Conservation (phyloP, 2,329 filamentous ascomycete genomes). For the Alternaria sp. region DNA sequence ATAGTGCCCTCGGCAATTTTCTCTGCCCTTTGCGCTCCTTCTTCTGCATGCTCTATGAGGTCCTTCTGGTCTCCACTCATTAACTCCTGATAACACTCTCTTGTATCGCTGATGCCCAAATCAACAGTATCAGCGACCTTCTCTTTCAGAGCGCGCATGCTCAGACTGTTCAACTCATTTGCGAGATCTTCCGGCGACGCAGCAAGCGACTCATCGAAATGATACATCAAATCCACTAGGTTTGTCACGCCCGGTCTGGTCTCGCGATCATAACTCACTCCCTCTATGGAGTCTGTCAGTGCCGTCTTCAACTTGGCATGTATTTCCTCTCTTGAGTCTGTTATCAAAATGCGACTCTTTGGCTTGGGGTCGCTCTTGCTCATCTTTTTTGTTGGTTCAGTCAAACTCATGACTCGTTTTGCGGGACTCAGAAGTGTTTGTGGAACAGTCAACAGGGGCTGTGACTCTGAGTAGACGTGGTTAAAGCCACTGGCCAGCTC, state of each 20-base stretch:
- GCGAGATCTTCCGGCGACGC: conserved; percentile 55
- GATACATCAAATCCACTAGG: conserved; percentile 78
- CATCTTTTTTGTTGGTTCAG: conserved; percentile 83
- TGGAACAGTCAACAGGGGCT: conserved; percentile 26
- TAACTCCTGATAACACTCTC: conserved; percentile 63
- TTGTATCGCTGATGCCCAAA: conserved; percentile 60
- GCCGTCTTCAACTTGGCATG: conserved; percentile 72
- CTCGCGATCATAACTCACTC: conserved; percentile 74
- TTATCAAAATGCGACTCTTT: conserved; percentile 82
- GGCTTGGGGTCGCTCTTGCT: conserved; percentile 81
- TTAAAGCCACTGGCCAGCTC: conserved; percentile 90
- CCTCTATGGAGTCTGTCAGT: conserved; percentile 74
- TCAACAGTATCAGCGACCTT: conserved; percentile 66
- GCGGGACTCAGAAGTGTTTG: conserved; percentile 59
- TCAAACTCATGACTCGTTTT: conserved; percentile 88
- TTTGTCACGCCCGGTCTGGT: conserved; percentile 84
- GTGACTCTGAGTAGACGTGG: conserved; percentile 66
- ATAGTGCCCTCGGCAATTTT: conserved; percentile 64
- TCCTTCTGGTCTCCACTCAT: conserved; percentile 59
- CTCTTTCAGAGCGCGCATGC: conserved; percentile 68
- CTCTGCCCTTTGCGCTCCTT: conserved; percentile 68
- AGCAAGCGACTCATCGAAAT: conserved; percentile 61
- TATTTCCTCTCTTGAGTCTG: conserved; percentile 71
- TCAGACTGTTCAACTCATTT: conserved; percentile 51
- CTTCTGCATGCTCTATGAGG: conserved; percentile 63